These are phyloP conservation scores for Phytophthora sansomeana DNA, from an alignment of 352 stramenopile species.

Conservation along the genomic window DNA sequence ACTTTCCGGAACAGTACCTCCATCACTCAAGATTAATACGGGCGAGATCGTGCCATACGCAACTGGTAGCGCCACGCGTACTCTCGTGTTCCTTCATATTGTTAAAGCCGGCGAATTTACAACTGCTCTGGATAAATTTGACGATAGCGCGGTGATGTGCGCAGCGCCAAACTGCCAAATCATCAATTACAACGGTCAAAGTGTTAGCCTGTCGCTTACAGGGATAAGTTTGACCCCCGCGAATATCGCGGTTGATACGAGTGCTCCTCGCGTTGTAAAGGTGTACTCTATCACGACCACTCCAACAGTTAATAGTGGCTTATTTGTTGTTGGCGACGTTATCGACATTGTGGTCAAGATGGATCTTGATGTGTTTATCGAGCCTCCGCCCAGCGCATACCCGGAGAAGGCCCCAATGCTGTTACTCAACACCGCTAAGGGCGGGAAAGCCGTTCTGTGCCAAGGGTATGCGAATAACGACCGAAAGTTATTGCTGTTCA, in stretches of 20 bases:
- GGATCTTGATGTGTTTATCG: constrained; percentile 78
- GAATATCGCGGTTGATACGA: constrained; percentile 70
- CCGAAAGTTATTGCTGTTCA: constrained; percentile 70
- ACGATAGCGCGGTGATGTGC: constrained; percentile 63
- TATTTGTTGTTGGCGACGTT: constrained; percentile 81
- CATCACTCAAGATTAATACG: constrained; percentile 67
- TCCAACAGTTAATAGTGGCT: constrained; percentile 60
- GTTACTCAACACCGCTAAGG: constrained; percentile 60
- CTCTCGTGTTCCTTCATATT: constrained; percentile 80
- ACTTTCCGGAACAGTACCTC: constrained; percentile 50
- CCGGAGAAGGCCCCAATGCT: constrained; percentile 79
- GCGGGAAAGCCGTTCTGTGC: constrained; percentile 64
- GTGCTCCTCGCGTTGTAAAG: constrained; percentile 58
- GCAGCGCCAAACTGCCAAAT: constrained; percentile 50
- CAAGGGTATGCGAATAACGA: constrained; percentile 64
- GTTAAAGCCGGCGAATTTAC: constrained; percentile 56
- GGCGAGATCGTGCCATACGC: constrained; percentile 65
- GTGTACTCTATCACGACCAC: constrained; percentile 69
- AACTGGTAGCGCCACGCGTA: constrained; percentile 52
- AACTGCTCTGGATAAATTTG: constrained; percentile 59
- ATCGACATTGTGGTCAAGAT: constrained; percentile 86
- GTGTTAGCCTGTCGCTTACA: constrained; percentile 46
- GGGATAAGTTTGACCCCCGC: constrained; percentile 51
- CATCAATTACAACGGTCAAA: constrained; percentile 75
- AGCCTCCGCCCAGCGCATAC: constrained; percentile 72